phyloP scores from a whole-genome alignment of 2,329 filamentous ascomycete species.

The Aspergillus flavus region DNA sequence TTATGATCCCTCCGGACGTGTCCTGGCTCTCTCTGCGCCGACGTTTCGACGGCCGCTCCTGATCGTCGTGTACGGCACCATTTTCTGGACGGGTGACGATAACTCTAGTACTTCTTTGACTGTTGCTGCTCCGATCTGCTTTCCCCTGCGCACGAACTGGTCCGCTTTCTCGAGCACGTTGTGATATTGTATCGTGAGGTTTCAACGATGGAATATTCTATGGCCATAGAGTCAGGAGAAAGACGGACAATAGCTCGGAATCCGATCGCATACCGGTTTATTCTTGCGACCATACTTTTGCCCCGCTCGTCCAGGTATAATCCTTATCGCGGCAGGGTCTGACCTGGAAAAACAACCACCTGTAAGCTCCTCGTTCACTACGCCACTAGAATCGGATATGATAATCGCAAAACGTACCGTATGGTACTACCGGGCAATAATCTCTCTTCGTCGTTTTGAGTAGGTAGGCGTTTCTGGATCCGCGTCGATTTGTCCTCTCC shows the following conservation, averaged over 20 bases:
- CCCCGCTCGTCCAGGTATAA: constrained; percentile 27
- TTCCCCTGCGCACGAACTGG: constrained; percentile 33
- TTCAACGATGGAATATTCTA: constrained; percentile 20
- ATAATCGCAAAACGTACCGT: constrained; percentile 17
- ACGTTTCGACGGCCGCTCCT: constrained; percentile 31
- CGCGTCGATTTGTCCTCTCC: constrained; percentile 16
- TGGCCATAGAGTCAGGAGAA: background rate
- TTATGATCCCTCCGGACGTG: constrained; percentile 6
- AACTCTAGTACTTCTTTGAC: constrained; percentile 5
- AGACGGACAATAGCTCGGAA: background rate
- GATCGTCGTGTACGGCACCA: constrained; percentile 20
- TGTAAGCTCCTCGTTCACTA: background rate
- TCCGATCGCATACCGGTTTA: constrained; percentile 19
- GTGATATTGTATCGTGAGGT: constrained; percentile 29
- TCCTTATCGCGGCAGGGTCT: constrained; percentile 26
- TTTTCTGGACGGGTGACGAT: constrained; percentile 15
- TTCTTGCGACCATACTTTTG: constrained; percentile 25
- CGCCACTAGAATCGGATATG: background rate
- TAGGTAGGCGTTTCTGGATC: constrained; percentile 13
- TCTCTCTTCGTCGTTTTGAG: constrained; percentile 25
- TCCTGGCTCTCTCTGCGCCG: constrained; percentile 26
- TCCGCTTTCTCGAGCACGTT: constrained; percentile 33
- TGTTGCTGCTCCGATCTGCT: constrained; percentile 7
- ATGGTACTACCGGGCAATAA: constrained; percentile 20
- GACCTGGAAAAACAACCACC: constrained; percentile 13